Evolutionary conservation across 106 monocot species (phyloP), one percentile per base, ranked within the genome.

Genomic region (Dioscorea zingiberensis): DNA sequence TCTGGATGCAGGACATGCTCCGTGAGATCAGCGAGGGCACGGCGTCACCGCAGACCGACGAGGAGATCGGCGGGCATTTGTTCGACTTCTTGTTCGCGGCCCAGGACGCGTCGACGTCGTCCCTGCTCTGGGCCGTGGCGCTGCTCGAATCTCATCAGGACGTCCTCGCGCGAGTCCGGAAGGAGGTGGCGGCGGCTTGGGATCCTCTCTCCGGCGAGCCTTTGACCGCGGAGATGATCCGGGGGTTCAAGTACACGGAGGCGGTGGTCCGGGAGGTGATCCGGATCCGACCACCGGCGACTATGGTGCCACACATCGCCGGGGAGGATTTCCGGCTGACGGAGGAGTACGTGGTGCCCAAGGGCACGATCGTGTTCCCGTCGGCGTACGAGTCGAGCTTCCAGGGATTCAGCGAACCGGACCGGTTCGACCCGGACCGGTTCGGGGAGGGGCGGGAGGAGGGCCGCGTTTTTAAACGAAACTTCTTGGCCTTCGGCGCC

Each of bases 61-160:
- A 21, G n/a, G 74, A 91, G 72, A 71, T 97, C 53, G 95, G 83
- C 6, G 76, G 95, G 14, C 81, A 91, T 61, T 76, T 97, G 25
- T 97, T 97, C 66, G 91, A 91, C 81, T 97, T 97, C 74, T 70
- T 97, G 64, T 97, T 97, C 77, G 87, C 95, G 0, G 91, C 91
- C 8, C 91, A 97, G 75, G 91, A 97, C 67, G 95, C 95, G 9
- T 91, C 91, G 18, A 97, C 91, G 10, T 97, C 91, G n/a, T 91
- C 95, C 13, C 85, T 94, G 3, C 78, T 91, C 16, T 97, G 95
- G 95, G 95, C 91, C 7, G 70, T 97, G 28, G 49, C 91, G 22
- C 56, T 91, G 23, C 85, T 97, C 1, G 95, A 97, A 3, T 79
- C 95, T 1, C 87, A 91, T 77, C 95, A 83, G 23, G 81, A 84